Base-by-base conservation (phyloP, 805 yeast genomes). In the Pichia eremophila region DNA sequence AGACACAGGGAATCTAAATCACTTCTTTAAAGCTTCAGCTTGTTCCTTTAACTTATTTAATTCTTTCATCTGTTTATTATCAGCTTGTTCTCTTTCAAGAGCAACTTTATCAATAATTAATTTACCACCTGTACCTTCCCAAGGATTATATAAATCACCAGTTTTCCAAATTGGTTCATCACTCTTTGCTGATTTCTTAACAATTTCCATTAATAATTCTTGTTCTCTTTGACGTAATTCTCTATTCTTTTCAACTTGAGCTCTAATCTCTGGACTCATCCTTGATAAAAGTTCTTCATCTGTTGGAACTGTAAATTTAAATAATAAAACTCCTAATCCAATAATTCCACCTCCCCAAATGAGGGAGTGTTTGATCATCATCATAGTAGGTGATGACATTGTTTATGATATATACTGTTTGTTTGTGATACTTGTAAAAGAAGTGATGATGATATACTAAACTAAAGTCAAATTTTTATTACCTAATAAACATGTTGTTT, bases 151-250 rank as follows among this genome's bases (percentile, higher is more conserved):
- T 37, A 85, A 74, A 1, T 79, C 69, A 0, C 90, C 95, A 0
- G 95, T 79, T 60, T 76, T 82, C 95, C 95, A 85, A 43, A 85
- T 78, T 0, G 95, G 95, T 47, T 84, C 88, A 54, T 80, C 72
- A 15, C 88, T 80, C 1, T 74, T 71, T 2, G 87, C 65, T 0
- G 93, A 84, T 51, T 74, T 59, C 48, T 74, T 69, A 1, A 78
- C 90, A 27, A 83, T 78, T 52, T 76, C 77, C 75, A 83, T 83
- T 52, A 85, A 62, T 57, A 78, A 83, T 53, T 74, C 73, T 58
- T 85, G 91, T 61, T 85, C 95, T 49, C 72, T 69, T 55, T 75
- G 75, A 60, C 91, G 75, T 28, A 83, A 62, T 9, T 69, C 79
- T 54, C 70, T 73, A 57, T 83, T 81, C 46, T 72, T 68, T 55